Evolutionary conservation across 2,329 filamentous ascomycete species (phyloP), one percentile per base, ranked within the genome.

Genomic region (Aspergillus ustus): DNA sequence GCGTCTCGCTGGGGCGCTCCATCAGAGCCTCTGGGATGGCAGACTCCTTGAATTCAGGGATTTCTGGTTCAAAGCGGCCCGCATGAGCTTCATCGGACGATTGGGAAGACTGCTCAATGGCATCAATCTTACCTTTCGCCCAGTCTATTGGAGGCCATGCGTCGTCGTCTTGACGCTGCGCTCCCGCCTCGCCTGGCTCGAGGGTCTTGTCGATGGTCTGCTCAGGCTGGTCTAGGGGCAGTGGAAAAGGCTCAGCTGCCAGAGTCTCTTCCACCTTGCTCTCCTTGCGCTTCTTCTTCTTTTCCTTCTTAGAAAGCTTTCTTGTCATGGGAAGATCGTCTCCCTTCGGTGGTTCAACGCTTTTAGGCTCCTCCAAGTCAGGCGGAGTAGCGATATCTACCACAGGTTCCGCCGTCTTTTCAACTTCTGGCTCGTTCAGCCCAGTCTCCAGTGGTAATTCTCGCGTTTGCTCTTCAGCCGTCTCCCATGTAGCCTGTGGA

Each of bases 91-190:
- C 72, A 49, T 65, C 59, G 29, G 66, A 66, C 28, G 61, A 62
- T 25, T 73, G 68, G 25, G 66, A 66, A 34, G 64, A 62, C 52
- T 68, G 67, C 52, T 73, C 69, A 17, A 60, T 54, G 40, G 64
- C 58, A 46, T 69, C 69, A 45, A 66, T 57, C 53, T 70, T 69
- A 34, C 64, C 66, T 55, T 73, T 69, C 19, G 70, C 73, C 75
- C 75, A 78, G 57, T 77, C 75, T 66, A 78, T 78, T 34, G 68
- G 59, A 57, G 76, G 76, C 72, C 73, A 77, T 49, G 67, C 68
- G 22, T 77, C 73, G n/a, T 76, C 72, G 19, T 72, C 69, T 44
- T 67, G 62, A 31, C 61, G 20, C 44, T 48, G 17, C 8, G 62
- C 57, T 56, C 57, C 28, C 40, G 22, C 44, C 15, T 44, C 46